Base-by-base conservation (phyloP, 352 stramenopile genomes). In the Phytophthora hibernalis region DNA sequence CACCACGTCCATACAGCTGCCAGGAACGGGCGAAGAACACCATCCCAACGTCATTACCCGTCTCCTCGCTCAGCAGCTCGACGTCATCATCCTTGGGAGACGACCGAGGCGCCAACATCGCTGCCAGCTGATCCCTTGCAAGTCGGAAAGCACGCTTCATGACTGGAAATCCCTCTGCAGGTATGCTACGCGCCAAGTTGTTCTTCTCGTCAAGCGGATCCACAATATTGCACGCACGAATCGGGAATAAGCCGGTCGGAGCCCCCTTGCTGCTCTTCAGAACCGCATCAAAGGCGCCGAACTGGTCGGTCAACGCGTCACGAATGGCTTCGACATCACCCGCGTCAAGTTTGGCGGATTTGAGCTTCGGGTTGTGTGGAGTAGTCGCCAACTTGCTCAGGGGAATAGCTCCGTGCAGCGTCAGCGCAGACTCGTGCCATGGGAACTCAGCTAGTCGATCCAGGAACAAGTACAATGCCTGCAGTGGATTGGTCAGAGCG, bases 181-280 rank as follows among this genome's bases (percentile, higher is more conserved):
- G 91, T 2, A 95, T 85, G 53, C 85, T 93, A 20, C 87, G 85
- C 31, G 83, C 88, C 40, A 97, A 65, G 61, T 97, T 97, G 73
- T 97, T 95, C 58, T 77, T 78, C 49, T 89, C 78, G 55, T 97
- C 83, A 21, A 97, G 77, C 12, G 91, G 90, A 47, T 97, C 91
- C 53, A 97, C 82, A 33, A 97, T 87, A 65, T 97, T 97, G 67
- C 89, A 95, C 16, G 78, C 82, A 20, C 90, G 86, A 16, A 95
- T 84, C 11, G 79, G 82, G 58, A 97, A 95, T 58, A 81, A 70
- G 16, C 49, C 56, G 5, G 50, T 43, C 22, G 52, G 42, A 16
- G 59, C 18, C 15, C 40, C 33, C 21, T 50, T 72, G 38, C 43
- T 61, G n/a, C 47, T 64, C 18, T 65, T 61, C 5, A 78, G 38